These are phyloP conservation scores for Crotalaria pallida DNA, from an alignment of 306 rosid genomes.

Conservation along the genomic window DNA sequence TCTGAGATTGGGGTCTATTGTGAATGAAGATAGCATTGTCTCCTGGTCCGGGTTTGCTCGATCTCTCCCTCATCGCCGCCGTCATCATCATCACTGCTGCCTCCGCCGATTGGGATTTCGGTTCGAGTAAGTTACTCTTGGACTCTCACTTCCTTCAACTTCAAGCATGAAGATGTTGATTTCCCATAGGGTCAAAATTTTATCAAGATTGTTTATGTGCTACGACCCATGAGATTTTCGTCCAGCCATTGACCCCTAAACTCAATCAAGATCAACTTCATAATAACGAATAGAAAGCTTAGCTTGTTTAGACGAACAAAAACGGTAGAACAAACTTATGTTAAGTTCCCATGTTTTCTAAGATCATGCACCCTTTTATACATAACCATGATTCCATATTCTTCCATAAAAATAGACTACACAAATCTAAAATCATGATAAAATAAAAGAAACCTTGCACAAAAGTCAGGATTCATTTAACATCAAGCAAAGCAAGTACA, in stretches of 20 bases:
- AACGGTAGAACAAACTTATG: not conserved
- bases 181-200: no score
- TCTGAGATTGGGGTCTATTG: no score
- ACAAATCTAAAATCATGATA: not conserved
- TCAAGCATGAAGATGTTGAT: no score
- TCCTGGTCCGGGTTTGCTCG: no score
- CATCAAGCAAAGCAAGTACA: not conserved
- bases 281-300: not conserved
- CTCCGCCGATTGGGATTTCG: no score
- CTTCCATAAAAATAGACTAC: not conserved
- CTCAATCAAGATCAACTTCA: constrained; percentile 20
- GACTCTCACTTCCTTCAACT: no score
- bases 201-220: no score
- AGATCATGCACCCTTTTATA: not conserved
- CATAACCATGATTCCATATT: not conserved
- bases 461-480: not conserved
- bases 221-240: no score
- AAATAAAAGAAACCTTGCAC: not conserved
- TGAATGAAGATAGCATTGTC: no score
- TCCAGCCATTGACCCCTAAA: constrained; percentile 78
- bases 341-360: not conserved
- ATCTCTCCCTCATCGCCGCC: no score
- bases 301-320: not conserved
- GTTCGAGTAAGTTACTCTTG: no score
- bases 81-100: no score